These are phyloP conservation scores for Diaporthe helianthi DNA, from an alignment of 2,329 filamentous ascomycete species.

Conservation along the genomic window DNA sequence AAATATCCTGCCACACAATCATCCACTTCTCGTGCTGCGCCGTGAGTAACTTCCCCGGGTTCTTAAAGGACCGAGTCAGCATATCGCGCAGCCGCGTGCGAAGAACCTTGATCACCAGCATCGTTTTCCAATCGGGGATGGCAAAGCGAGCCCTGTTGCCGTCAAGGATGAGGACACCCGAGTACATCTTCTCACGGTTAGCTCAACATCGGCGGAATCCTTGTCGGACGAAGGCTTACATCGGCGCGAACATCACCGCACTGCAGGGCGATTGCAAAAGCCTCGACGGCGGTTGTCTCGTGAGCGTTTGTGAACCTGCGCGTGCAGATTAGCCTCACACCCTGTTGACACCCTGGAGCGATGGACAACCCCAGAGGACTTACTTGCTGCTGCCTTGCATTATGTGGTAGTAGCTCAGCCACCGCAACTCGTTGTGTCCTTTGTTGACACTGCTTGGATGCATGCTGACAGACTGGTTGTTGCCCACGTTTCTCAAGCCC, in stretches of 20 bases:
- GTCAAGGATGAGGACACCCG: conserved; percentile 86
- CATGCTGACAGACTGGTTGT: conserved; percentile 88
- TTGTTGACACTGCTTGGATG: conserved; percentile 93
- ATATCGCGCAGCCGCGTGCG: conserved; percentile 77
- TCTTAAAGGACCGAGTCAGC: conserved; percentile 73
- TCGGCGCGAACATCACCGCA: conserved; percentile 91
- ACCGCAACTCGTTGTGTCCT: conserved; percentile 70
- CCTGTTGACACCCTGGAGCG: background rate
- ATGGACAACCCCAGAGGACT: conserved; percentile 27
- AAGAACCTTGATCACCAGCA: conserved; percentile 87
- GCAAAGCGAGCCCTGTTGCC: conserved; percentile 86
- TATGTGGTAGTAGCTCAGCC: conserved; percentile 95
- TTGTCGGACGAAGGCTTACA: conserved; percentile 52
- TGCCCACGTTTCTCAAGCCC: conserved; percentile 88
- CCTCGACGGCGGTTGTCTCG: conserved; percentile 81
- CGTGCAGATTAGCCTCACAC: conserved; percentile 37
- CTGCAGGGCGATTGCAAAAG: conserved; percentile 82
- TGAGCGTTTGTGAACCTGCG: conserved; percentile 85
- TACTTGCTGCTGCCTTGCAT: conserved; percentile 67
- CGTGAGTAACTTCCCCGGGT: conserved; percentile 67
- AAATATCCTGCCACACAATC: conserved; percentile 76
- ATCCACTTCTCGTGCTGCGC: conserved; percentile 77
- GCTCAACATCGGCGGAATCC: background rate
- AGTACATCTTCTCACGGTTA: conserved; percentile 69
- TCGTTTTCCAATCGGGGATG: conserved; percentile 86